phyloP scores from a whole-genome alignment of 2,329 filamentous ascomycete species.

The Paracoccidioides brasiliensis region DNA sequence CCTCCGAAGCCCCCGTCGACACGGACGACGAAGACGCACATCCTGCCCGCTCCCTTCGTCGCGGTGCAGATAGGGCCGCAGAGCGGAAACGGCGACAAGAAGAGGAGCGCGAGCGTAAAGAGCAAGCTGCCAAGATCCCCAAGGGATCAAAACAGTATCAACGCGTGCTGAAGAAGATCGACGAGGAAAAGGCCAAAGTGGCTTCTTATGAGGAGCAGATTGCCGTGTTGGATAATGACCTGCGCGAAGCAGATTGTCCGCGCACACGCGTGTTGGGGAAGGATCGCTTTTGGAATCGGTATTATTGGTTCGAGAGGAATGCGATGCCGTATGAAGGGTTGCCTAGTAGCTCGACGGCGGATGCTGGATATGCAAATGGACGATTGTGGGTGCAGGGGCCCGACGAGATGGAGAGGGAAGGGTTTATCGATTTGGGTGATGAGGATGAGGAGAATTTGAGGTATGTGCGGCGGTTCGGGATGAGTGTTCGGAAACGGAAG shows the following conservation, averaged over 20 bases:
- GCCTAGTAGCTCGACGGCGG: conserved; percentile 73
- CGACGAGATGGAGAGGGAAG: conserved; percentile 71
- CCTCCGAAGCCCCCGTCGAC: conserved; percentile 42
- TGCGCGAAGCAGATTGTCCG: conserved; percentile 86
- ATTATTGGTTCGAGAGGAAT: conserved; percentile 98
- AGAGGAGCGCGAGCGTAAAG: conserved; percentile 55
- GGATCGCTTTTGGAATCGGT: conserved; percentile 95
- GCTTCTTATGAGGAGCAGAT: conserved; percentile 77
- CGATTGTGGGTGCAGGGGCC: conserved; percentile 95
- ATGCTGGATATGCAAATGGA: conserved; percentile 82
- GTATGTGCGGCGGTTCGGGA: conserved; percentile 63
- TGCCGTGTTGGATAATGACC: conserved; percentile 71
- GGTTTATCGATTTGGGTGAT: conserved; percentile 75
- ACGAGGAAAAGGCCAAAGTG: conserved; percentile 70
- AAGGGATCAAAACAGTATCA: conserved; percentile 82
- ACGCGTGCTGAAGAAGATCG: conserved; percentile 76
- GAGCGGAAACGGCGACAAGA: conserved; percentile 68
- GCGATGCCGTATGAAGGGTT: conserved; percentile 92
- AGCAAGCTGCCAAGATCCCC: conserved; percentile 51
- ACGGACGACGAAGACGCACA: conserved; percentile 33
- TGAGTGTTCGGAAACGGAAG: conserved; percentile 78
- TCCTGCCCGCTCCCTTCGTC: conserved; percentile 44
- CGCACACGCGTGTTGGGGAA: conserved; percentile 81
- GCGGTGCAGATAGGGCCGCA: conserved; percentile 54
- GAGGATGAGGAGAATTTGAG: conserved; percentile 56